phyloP scores from a whole-genome alignment of 768 basidiomycete species.

The Wakefieldia striispora region DNA sequence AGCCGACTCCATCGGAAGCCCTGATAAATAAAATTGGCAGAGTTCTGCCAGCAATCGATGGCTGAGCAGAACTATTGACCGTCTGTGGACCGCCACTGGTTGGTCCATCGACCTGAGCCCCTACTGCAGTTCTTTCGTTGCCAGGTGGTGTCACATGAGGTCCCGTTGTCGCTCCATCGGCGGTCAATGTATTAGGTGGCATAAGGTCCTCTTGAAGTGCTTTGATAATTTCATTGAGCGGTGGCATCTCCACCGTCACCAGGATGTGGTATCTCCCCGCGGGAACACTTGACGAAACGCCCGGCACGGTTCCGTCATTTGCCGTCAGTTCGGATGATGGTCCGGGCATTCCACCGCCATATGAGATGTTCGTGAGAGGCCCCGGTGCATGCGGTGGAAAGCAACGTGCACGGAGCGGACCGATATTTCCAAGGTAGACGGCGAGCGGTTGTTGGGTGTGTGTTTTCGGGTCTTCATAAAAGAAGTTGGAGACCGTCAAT shows the following conservation, averaged over 20 bases:
- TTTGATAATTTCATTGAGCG: constrained; percentile 70
- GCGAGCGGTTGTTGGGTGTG: constrained; percentile 69
- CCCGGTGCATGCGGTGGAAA: constrained; percentile 74
- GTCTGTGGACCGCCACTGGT: constrained; percentile 20
- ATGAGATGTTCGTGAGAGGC: constrained; percentile 62
- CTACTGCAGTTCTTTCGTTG: constrained; percentile 24
- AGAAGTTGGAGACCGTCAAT: constrained; percentile 85
- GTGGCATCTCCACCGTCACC: constrained; percentile 84
- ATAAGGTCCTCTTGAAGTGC: constrained; percentile 72
- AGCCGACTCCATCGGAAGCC: constrained; percentile 80
- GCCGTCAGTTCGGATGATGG: constrained; percentile 33
- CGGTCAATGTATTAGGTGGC: constrained; percentile 35
- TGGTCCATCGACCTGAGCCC: constrained; percentile 28
- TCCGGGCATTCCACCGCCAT: constrained; percentile 47
- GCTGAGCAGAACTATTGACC: constrained; percentile 32
- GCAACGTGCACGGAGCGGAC: constrained; percentile 75
- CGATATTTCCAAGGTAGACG: constrained; percentile 87
- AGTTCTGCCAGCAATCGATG: constrained; percentile 64
- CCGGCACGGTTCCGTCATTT: constrained; percentile 21
- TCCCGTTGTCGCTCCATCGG: constrained; percentile 38
- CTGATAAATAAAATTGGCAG: constrained; percentile 82
- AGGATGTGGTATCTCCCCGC: constrained; percentile 70
- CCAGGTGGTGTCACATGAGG: constrained; percentile 33
- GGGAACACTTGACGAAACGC: constrained; percentile 21
- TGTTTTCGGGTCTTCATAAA: constrained; percentile 71